Base-by-base conservation (phyloP, 371 early-diverging fungal genomes). In the Funneliformis caledonium region DNA sequence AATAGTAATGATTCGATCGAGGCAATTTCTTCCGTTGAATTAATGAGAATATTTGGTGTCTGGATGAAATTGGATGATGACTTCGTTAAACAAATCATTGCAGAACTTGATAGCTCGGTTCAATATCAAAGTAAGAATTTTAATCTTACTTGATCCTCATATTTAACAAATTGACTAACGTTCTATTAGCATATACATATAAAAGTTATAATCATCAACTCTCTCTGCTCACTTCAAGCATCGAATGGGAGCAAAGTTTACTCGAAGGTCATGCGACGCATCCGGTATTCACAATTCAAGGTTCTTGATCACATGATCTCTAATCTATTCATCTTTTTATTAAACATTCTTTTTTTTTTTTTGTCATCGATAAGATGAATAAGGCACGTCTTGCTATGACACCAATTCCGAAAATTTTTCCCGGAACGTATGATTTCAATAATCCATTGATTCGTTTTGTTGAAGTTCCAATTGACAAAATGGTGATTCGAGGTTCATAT, bases 181-280 rank as follows among this genome's bases (percentile, higher is more conserved):
- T 56, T 42, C 43, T 14, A 42, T 37, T 76, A 72, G 85, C 84
- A n/a, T 80, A 87, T 47, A 88, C 91, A 5, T 93, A 91, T 82
- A 85, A 85, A 70, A 82, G 88, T 79, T 89, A 88, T 61, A 87
- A 86, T 26, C 82, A 87, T 0, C 68, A 85, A 1, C 93, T 91
- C 16, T 83, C 82, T 37, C 82, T 92, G 22, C 64, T 81, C 3
- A 86, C 86, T 3, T 84, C 90, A 9, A 83, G 87, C 3, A 83
- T 92, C n/a, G 89, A 90, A 70, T 94, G 94, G 94, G 94, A 94
- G 80, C 92, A 92, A 82, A 85, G 88, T 59, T 87, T 94, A 31
- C 83, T 93, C 12, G 94, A 94, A 81, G 94, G 94, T 14, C 94
- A 94, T 77, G 91, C 93, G n/a, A 92, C 92, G 0, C 94, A 94